Percentiles rank a stretch among this genome's conserved stretches.
These are phyloP conservation scores for Ganoderma lucidum DNA, from an alignment of 1,284 basidiomycete species.

Conservation along the genomic window DNA sequence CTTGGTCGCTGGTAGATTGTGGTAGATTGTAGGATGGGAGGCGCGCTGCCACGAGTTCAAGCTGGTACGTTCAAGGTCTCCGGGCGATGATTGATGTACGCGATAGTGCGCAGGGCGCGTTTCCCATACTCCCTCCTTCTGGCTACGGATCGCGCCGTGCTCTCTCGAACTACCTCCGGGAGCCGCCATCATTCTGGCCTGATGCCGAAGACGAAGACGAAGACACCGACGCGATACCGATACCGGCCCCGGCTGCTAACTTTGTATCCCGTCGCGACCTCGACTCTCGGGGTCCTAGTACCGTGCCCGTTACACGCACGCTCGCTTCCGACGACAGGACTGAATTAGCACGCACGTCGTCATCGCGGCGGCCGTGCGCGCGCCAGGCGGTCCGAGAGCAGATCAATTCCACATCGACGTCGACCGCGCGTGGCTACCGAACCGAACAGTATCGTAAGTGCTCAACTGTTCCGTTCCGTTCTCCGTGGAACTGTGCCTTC, in stretches of 20 bases:
- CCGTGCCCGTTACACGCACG: not conserved
- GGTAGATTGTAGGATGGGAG: not conserved
- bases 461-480: not conserved
- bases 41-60: not conserved
- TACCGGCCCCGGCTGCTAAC: not conserved
- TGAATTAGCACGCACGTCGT: not conserved
- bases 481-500: not conserved
- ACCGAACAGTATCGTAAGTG: not conserved
- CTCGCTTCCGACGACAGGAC: constrained; percentile 4
- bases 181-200: not conserved
- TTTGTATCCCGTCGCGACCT: not conserved
- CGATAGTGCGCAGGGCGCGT: not conserved
- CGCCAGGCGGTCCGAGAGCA: not conserved
- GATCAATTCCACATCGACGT: not conserved
- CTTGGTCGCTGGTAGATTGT: not conserved
- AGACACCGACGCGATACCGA: not conserved
- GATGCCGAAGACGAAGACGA: not conserved
- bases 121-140: not conserved
- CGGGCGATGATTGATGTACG: not conserved
- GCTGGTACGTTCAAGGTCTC: not conserved
- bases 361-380: not conserved
- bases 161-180: not conserved
- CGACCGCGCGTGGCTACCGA: not conserved
- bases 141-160: not conserved
- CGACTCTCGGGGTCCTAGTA: constrained; percentile 1